Evolutionary conservation across 73 alveolate species (phyloP), one percentile per base, ranked within the genome.

Genomic region (Paramecium primaurelia): DNA sequence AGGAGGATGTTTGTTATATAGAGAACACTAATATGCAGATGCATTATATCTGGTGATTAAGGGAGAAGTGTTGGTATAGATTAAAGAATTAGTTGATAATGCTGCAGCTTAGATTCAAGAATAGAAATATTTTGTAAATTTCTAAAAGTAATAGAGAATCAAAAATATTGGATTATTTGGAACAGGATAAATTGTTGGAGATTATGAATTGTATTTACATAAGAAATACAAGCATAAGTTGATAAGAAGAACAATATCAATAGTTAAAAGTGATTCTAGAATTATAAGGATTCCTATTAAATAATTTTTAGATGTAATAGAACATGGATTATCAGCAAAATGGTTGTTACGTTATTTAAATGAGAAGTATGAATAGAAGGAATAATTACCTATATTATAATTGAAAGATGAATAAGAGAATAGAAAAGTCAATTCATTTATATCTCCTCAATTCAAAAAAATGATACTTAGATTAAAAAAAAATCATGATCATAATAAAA

Each of bases 121-220:
- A 12, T 38, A 75, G 22, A 36, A 75, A 36, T 36, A 75, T 38
- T 36, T 38, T 30, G 60, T 75, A 8, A 64, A 64, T 64, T 64
- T 64, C 12, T 64, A 64, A 18, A 75, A 38, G 30, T 20, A 36
- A 38, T 11, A 36, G 36, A 34, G 88, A 38, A 36, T 75, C 16
- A 75, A 38, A 36, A 75, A 75, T 42, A 75, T 75, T 30, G 58
- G 77, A 9, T 20, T 42, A 14, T 80, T 26, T 80, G 91, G 91
- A 4, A 25, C 3, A 49, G 91, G 73, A 44, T 8, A 80, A 80
- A 25, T 80, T n/a, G 44, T 80, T 2, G 91, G 91, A 1, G 91
- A 80, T 44, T 80, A 80, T 49, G 91, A 80, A 80, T 73, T 37
- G 38, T 80, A 32, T 47, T 32, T 80, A 44, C n/a, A 80, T 54